These are phyloP conservation scores for Exophiala alcalophila DNA, from an alignment of 2,329 filamentous ascomycete genomes.

Conservation along the genomic window DNA sequence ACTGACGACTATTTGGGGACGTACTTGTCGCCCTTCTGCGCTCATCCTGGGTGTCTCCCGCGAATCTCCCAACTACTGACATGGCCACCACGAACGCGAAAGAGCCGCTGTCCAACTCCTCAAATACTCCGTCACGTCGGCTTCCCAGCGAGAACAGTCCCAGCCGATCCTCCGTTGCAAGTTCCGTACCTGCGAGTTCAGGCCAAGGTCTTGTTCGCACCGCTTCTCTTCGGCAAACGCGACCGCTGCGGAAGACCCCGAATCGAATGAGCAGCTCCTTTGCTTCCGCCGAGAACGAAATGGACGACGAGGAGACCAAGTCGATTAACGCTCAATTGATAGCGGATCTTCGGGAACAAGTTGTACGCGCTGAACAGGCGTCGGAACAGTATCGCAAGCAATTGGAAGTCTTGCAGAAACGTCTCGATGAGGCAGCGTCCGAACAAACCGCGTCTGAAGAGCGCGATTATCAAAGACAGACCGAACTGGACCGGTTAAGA, in stretches of 20 bases:
- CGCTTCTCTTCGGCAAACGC: conserved; percentile 42
- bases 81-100: conserved; percentile 28
- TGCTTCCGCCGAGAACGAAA: conserved; percentile 43
- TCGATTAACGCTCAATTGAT: conserved; percentile 76
- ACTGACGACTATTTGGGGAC: background rate
- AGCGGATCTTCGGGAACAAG: conserved; percentile 78
- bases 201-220: conserved; percentile 69
- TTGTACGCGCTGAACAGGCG: conserved; percentile 73
- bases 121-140: conserved; percentile 28
- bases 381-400: conserved; percentile 82
- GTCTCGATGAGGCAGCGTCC: conserved; percentile 76
- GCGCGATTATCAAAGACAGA: conserved; percentile 78
- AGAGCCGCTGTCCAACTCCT: conserved; percentile 23
- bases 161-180: conserved; percentile 16
- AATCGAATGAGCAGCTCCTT: conserved; percentile 34
- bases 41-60: no score
- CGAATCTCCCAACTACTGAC: conserved; percentile 3
- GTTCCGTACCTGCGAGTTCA: conserved; percentile 22
- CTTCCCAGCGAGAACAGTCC: conserved; percentile 28
- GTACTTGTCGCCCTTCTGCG: conserved; percentile 3
- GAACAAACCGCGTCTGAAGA: conserved; percentile 89
- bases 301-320: conserved; percentile 66
- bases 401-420: conserved; percentile 75
- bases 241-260: conserved; percentile 37
- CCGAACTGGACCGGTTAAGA: conserved; percentile 73